Evolutionary conservation across 257 asterid species (phyloP).

Genomic region (Plectranthus barbatus): DNA sequence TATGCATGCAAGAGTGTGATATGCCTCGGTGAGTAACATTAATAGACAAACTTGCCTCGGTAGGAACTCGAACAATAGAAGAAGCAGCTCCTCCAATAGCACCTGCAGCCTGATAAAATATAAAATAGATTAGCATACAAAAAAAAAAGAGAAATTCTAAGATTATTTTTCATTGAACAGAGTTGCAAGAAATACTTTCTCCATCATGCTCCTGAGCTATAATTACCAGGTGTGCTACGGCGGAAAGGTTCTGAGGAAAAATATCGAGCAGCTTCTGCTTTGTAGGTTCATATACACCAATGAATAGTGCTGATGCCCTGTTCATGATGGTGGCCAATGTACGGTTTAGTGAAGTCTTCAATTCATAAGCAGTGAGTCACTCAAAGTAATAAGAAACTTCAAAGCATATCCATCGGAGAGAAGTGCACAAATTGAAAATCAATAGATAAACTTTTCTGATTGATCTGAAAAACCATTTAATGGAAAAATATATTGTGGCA

Average conservation of each 20-base stretch:
- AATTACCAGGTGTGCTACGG: slow-evolving; percentile 62
- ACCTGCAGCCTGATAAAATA: slow-evolving; percentile 55
- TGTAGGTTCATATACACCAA: slow-evolving; percentile 63
- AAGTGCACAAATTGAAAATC: neutral
- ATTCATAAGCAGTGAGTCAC: neutral
- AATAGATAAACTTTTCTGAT: neutral
- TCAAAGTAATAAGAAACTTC: neutral
- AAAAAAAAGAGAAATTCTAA: neutral
- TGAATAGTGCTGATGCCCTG: slow-evolving; percentile 69
- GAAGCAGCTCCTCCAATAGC: slow-evolving; percentile 66
- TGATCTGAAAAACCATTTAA: neutral
- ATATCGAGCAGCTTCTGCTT: slow-evolving; percentile 46
- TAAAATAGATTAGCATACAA: slow-evolving; percentile 6
- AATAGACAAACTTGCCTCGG: slow-evolving; percentile 36
- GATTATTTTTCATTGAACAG: neutral
- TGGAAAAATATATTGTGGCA: neutral
- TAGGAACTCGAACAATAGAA: slow-evolving; percentile 64
- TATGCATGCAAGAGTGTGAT: neutral
- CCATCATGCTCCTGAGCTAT: neutral
- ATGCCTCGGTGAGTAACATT: neutral
- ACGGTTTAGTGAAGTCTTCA: neutral
- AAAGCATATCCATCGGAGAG: neutral
- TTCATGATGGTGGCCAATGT: slow-evolving; percentile 6
- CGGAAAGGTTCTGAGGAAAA: slow-evolving; percentile 53
- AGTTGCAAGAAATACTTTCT: neutral